These are phyloP conservation scores for Quercus phellos DNA, from an alignment of 331 rosid genomes.

Conservation along the genomic window DNA sequence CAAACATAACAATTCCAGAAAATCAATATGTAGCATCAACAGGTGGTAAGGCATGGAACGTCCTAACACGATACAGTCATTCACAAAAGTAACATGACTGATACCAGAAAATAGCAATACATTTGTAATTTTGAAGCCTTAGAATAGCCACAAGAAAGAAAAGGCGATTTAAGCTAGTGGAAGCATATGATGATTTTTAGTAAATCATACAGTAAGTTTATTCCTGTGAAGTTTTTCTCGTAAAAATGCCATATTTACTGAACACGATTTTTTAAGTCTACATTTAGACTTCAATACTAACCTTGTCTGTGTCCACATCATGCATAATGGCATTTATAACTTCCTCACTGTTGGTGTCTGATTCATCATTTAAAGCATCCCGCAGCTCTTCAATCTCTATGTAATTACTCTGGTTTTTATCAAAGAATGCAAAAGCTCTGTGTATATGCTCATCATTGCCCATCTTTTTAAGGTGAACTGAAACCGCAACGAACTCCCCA, in stretches of 20 bases:
- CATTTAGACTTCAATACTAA: not conserved
- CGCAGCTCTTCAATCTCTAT: constrained; percentile 55
- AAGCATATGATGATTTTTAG: not conserved
- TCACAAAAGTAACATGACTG: not conserved
- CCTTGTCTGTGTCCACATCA: constrained; percentile 62
- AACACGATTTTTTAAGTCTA: not conserved
- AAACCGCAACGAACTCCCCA: constrained; percentile 50
- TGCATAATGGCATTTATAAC: constrained; percentile 48
- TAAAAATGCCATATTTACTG: not conserved
- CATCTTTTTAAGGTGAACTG: constrained; percentile 47
- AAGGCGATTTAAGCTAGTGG: not conserved
- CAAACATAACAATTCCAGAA: not conserved
- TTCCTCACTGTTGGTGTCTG: constrained; percentile 36
- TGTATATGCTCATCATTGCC: constrained; percentile 54
- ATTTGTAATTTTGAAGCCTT: not conserved
- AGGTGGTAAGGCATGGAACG: not conserved
- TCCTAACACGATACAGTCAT: not conserved
- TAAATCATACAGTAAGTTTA: not conserved
- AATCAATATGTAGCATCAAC: not conserved
- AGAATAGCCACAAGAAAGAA: not conserved
- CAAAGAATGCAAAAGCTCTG: constrained; percentile 52
- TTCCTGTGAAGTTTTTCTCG: not conserved
- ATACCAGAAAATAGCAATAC: not conserved
- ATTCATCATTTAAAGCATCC: constrained; percentile 37
- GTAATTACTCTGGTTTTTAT: constrained; percentile 42